Evolutionary conservation across 192 early-diverging fungal species (phyloP), one percentile per base, ranked within the genome.

Genomic region (Diversispora epigaea): DNA sequence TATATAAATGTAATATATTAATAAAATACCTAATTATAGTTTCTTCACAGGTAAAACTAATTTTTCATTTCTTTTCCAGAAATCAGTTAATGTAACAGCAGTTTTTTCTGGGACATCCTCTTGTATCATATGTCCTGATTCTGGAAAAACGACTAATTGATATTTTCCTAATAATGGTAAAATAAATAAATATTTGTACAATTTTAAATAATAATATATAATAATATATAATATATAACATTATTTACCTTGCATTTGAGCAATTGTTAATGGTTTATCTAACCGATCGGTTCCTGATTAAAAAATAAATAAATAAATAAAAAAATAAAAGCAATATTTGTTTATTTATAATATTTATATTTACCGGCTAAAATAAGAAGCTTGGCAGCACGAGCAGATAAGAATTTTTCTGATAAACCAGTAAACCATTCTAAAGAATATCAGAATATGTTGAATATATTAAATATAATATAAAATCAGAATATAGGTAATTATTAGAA

Each of bases 181-280:
- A 76, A 43, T 65, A n/a, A 45, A 39, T 44, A 17, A 32, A 32
- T 32, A 32, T 32, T 77, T 50, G 64, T 40, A 5, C 17, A 63
- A 43, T 69, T 61, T 74, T 50, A n/a, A n/a, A 17, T n/a, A 49
- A 22, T 39, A 63, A 7, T 47, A 54, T 4, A 55, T 63, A 14
- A 70, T 25, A 55, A 55, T 17, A 12, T 40, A 62, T 15, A 65
- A 22, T 54, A 50, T 58, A 22, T 25, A 22, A n/a, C 0, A 41
- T 54, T 68, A 17, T 19, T 17, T 64, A 75, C 73, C 92, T 80
- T 93, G 92, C 92, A 93, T 93, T 70, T 93, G 91, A 0, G 86
- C 91, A 79, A 93, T 92, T 65, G 87, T 87, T 56, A 93, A 82
- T 17, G 88, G 83, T 66, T 88, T 93, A 68, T 93, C 92, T 77